Percentiles rank a stretch among this genome's conserved stretches.
Conservation (phyloP, 169 alveolate species). For the Plasmodium blacklocki region DNA sequence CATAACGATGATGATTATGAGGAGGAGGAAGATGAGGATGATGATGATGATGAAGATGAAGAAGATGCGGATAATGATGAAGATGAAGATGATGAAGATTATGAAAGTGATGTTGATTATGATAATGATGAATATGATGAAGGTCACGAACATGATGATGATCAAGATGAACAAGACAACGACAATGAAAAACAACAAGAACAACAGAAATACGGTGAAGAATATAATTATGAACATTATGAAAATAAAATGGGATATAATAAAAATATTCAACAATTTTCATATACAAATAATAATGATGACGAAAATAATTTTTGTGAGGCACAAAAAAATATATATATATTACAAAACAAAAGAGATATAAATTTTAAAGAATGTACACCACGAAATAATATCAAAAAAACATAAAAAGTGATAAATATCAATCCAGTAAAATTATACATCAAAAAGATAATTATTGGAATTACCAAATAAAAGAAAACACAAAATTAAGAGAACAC, state of each 20-base stretch:
- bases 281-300: neutral
- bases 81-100: conserved; percentile 13
- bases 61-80: conserved; percentile 18
- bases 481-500: neutral
- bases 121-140: conserved; percentile 27
- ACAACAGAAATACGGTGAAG: conserved; percentile 1
- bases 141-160: conserved; percentile 8
- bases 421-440: too few relatives aligned
- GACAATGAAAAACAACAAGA: conserved; percentile 5
- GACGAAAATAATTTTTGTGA: conserved; percentile 14
- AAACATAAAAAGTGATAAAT: neutral
- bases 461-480: too few relatives aligned
- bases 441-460: too few relatives aligned
- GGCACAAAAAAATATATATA: conserved; percentile 6
- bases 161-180: conserved; percentile 17
- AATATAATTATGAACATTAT: conserved; percentile 8
- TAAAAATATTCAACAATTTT: neutral
- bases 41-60: conserved; percentile 23
- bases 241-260: neutral
- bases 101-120: conserved; percentile 9
- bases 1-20: conserved; percentile 19
- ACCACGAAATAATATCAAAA: neutral
- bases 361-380: neutral
- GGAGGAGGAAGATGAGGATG: conserved; percentile 46
- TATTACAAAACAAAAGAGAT: neutral